Evolutionary conservation across 1,284 basidiomycete species (phyloP).

Genomic region (Moesziomyces sp.): DNA sequence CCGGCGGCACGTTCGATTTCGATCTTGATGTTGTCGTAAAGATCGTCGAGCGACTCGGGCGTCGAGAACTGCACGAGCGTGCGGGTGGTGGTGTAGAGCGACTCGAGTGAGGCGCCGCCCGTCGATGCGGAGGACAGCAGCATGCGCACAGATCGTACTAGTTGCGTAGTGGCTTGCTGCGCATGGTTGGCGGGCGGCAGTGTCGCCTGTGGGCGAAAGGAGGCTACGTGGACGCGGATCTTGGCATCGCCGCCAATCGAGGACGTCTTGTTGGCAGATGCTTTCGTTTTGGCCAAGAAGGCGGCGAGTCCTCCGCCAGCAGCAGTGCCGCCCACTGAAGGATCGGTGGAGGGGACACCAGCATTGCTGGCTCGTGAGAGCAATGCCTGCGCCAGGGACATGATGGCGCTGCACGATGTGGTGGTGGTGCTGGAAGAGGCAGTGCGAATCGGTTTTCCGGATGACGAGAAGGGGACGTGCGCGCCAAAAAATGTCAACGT

Average conservation of each 20-base stretch:
- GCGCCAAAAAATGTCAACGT: no score
- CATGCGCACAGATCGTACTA: slow-evolving; percentile 37
- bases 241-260: neutral
- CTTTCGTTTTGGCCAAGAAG: slow-evolving; percentile 28
- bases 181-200: slow-evolving; percentile 30
- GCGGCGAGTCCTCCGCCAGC: slow-evolving; percentile 30
- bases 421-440: neutral
- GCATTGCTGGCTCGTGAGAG: slow-evolving; percentile 25
- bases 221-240: slow-evolving; percentile 13
- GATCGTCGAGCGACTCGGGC: slow-evolving; percentile 14
- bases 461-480: neutral
- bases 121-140: slow-evolving; percentile 21
- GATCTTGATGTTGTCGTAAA: slow-evolving; percentile 59
- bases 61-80: slow-evolving; percentile 21
- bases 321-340: neutral
- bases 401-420: neutral
- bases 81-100: slow-evolving; percentile 41
- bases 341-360: slow-evolving; percentile 7
- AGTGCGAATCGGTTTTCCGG: neutral
- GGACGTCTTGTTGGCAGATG: neutral
- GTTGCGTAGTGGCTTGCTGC: slow-evolving; percentile 25
- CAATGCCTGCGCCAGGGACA: slow-evolving; percentile 38
- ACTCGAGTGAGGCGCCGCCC: slow-evolving; percentile 20
- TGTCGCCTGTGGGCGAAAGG: slow-evolving; percentile 17
- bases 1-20: slow-evolving; percentile 56